Base-by-base conservation (phyloP, 2,329 filamentous ascomycete genomes). In the Ceratocystis lukuohia region DNA sequence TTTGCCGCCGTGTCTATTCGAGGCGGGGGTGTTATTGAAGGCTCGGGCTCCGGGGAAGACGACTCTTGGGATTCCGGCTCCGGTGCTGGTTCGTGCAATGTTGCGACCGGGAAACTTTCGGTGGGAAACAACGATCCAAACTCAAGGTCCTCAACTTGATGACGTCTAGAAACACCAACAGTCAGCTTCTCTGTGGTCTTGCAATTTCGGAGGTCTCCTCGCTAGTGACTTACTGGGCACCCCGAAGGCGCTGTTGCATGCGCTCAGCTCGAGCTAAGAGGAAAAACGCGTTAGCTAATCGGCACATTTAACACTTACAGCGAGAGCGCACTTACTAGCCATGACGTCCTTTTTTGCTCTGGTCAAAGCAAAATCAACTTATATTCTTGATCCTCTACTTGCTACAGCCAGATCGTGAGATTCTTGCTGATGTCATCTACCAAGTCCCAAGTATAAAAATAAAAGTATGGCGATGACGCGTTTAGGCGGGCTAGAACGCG, bases 171-270 rank as follows among this genome's bases (percentile, higher is more conserved):
- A 8, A 33, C 37, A 41, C 10, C 28, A 25, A 48, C 41, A 28
- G 62, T 72, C 59, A 70, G 70, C 63, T 41, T 44, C 22, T 53
- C 8, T 15, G 37, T 15, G 10, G 37, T 41, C 33, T 17, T 17
- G 7, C 62, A 46, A 62, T n/a, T n/a, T 46, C 20, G 12, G 44
- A 61, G 67, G 57, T 41, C 68, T 62, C 30, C 53, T 48, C 15
- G 28, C 37, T 8, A 15, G 1, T 33, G 12, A 73, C 81, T 70
- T 78, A 85, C 84, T 83, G 82, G 53, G 84, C 84, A 69, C 84
- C 84, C 69, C 84, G 83, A 72, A 87, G 81, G 72, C 84, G 84
- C 75, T 85, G 80, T 69, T 84, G 82, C 76, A 86, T 80, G 71
- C 83, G 82, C 72, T 85, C 83, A 70, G 83, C 81, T 70, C 84